Conservation (phyloP, 129 eudicot species). For the Chrysanthemum makinoi region DNA sequence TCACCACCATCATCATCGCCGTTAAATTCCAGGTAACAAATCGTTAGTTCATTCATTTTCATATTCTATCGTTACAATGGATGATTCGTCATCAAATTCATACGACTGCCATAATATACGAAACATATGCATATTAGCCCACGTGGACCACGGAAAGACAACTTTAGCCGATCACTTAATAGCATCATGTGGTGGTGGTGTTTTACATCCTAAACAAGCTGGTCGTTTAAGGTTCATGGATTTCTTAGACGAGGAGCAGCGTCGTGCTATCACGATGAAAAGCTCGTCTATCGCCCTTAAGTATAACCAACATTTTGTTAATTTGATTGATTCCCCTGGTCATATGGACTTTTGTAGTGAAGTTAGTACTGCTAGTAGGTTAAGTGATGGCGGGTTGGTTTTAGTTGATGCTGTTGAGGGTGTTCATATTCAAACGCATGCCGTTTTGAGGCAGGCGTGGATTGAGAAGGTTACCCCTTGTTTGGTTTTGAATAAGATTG, state of each 20-base stretch:
- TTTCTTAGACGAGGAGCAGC: conserved; percentile 87
- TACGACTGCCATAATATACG: conserved; percentile 44
- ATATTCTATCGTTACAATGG: conserved; percentile 22
- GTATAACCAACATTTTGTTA: conserved; percentile 46
- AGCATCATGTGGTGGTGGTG: conserved; percentile 85
- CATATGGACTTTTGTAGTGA: conserved; percentile 99
- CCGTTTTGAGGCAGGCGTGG: conserved; percentile 96
- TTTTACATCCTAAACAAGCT: conserved; percentile 90
- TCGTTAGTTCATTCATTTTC: too few relatives aligned
- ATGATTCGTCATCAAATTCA: conserved; percentile 23
- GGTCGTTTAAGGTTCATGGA: conserved; percentile 87
- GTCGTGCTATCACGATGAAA: conserved; percentile 96
- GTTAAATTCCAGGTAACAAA: too few relatives aligned
- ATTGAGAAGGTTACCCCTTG: conserved; percentile 85
- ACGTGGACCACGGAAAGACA: conserved; percentile 97
- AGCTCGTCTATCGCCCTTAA: conserved; percentile 77
- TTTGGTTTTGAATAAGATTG: conserved; percentile 92
- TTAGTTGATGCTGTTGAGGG: conserved; percentile 99
- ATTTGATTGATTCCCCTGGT: conserved; percentile 94
- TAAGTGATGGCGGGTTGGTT: conserved; percentile 92
- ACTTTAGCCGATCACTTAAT: conserved; percentile 92
- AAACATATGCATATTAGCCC: conserved; percentile 94
- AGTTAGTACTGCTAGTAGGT: conserved; percentile 89
- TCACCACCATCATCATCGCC: too few relatives aligned
- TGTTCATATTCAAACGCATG: conserved; percentile 96